These are phyloP conservation scores for Xylaria sp. DNA, from an alignment of 2,329 filamentous ascomycete species.

Conservation along the genomic window DNA sequence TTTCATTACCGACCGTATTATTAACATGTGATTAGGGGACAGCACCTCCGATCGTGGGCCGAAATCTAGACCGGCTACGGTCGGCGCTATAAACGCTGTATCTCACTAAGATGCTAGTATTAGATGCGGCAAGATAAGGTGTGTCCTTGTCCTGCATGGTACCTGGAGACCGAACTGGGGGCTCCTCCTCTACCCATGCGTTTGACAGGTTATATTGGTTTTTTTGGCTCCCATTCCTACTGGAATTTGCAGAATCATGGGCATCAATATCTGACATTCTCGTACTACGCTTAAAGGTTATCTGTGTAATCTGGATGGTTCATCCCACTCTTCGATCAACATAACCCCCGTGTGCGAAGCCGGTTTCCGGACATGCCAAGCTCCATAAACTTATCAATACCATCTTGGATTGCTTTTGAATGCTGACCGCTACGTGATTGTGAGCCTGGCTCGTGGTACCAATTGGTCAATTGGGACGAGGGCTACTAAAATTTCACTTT, in stretches of 20 bases:
- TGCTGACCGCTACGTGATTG: constrained; percentile 27
- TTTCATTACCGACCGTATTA: background rate
- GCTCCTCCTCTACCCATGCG: background rate
- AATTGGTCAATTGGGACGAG: constrained; percentile 15
- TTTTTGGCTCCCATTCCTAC: background rate
- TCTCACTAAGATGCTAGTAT: background rate
- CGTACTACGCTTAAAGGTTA: constrained; percentile 4
- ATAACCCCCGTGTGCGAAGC: constrained; percentile 13
- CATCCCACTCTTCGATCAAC: constrained; percentile 6
- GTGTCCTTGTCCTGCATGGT: background rate
- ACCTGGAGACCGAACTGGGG: no score
- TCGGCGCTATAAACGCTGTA: constrained; percentile 7
- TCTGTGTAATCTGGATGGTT: constrained; percentile 13
- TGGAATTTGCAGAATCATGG: background rate
- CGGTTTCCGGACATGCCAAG: constrained; percentile 35
- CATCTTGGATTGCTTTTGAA: constrained; percentile 15
- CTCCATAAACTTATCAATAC: background rate
- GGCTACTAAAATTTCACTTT: constrained; percentile 3
- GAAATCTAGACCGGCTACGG: constrained; percentile 20
- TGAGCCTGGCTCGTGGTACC: constrained; percentile 22
- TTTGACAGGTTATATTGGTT: background rate
- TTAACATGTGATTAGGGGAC: constrained; percentile 7
- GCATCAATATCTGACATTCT: background rate
- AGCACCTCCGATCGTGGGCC: background rate
- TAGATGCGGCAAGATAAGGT: background rate